Percentiles rank a stretch among this genome's conserved stretches.
Evolutionary conservation across 2,329 filamentous ascomycete genomes (phyloP).

Genomic region (Alternaria arbusti): DNA sequence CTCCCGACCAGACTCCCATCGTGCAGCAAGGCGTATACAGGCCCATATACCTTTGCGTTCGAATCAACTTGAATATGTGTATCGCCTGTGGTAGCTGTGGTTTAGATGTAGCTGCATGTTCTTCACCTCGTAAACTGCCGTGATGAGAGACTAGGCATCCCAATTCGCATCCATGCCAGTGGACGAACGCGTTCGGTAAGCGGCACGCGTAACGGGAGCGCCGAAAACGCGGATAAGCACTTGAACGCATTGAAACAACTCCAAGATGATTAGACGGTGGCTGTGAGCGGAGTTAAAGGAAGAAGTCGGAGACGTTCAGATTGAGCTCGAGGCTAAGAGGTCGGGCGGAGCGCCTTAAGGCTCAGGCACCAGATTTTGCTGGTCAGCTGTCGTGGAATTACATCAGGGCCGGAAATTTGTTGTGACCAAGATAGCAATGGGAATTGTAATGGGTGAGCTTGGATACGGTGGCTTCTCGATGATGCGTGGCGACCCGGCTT

Average conservation of each 20-base stretch:
- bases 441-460: slow-evolving; percentile 25
- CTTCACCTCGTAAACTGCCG: slow-evolving; percentile 3
- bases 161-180: slow-evolving; percentile 34
- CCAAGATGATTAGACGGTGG: slow-evolving; percentile 36
- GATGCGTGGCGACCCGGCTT: slow-evolving; percentile 24
- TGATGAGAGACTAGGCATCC: slow-evolving; percentile 40
- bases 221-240: slow-evolving; percentile 21
- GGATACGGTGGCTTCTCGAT: slow-evolving; percentile 18
- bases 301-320: slow-evolving; percentile 31
- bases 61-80: slow-evolving; percentile 4
- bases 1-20: slow-evolving; percentile 13
- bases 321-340: slow-evolving; percentile 23
- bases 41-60: not conserved
- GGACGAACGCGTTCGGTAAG: slow-evolving; percentile 25
- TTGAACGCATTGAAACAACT: slow-evolving; percentile 22
- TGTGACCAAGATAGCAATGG: slow-evolving; percentile 26
- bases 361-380: slow-evolving; percentile 31
- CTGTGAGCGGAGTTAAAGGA: slow-evolving; percentile 31
- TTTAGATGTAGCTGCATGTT: slow-evolving; percentile 16
- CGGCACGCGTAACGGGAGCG: slow-evolving; percentile 27
- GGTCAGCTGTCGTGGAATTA: slow-evolving; percentile 41
- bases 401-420: slow-evolving; percentile 23
- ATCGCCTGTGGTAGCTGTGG: not conserved
- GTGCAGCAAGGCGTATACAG: not conserved
- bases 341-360: slow-evolving; percentile 18